Evolutionary conservation across 257 asterid species (phyloP), one percentile per base, ranked within the genome.

Genomic region (Echium plantagineum): DNA sequence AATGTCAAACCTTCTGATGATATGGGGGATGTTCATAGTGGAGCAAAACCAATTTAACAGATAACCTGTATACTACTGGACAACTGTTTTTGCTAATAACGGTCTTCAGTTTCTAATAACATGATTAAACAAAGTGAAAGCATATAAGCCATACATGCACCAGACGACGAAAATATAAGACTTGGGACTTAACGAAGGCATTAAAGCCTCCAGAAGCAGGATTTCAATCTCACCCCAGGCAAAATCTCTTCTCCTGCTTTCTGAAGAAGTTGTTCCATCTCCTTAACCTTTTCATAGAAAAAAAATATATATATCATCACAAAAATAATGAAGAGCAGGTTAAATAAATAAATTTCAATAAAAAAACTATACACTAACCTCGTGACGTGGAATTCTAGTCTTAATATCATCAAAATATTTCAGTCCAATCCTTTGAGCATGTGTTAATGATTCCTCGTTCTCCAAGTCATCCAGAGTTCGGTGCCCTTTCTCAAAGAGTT

Each of bases 401-500:
- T 77, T 86, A 66, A 91, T 88, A 78, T 91, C 95, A 73, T 85
- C 76, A 68, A 85, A 88, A 72, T 82, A 88, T 73, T 81, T 84
- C 66, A 91, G 73, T 56, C 98, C 98, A 63, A 88, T 47, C 71
- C 82, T 85, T 72, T 91, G 98, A 53, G 93, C 51, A 79, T 73
- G 74, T 66, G 94, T 82, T 62, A 91, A 60, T 15, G 96, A 80
- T 62, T 79, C 95, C 71, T 91, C 96, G 56, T 65, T 78, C 72
- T 73, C 63, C 51, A 91, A 72, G 63, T 91, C 96, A 61, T 85
- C 83, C 58, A 91, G 74, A 71, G 93, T 79, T 63, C 95, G 81
- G 68, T 84, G 77, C 35, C 98, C 98, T 82, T 88, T 91, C 73
- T 85, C 98, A 58, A 85, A 91, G 70, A 85, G 90, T 72, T 91